Evolutionary conservation across 2,329 filamentous ascomycete genomes (phyloP).

Genomic region (Neofusicoccum kwambonambiense): DNA sequence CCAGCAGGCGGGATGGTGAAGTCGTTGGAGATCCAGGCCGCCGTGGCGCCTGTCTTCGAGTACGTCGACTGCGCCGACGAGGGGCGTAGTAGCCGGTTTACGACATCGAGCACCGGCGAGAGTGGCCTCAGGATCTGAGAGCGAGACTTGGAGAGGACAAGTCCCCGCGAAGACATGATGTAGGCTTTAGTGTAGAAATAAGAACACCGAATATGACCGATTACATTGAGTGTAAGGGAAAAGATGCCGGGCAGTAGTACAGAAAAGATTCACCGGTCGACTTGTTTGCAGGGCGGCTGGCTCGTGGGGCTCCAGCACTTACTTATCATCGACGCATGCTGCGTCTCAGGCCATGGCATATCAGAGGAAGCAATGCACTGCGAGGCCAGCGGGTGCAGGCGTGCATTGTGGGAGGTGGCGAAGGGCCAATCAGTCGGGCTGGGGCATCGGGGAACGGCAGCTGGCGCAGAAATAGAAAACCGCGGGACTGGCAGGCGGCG

Average conservation of each 20-base stretch:
- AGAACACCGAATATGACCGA: conserved; percentile 1
- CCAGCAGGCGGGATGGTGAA: conserved; percentile 20
- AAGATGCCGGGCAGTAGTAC: conserved; percentile 7
- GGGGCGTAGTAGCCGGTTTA: conserved; percentile 11
- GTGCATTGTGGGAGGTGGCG: conserved; percentile 13
- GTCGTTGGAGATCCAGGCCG: conserved; percentile 11
- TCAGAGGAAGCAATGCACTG: conserved; percentile 3
- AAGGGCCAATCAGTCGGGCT: conserved; percentile 13
- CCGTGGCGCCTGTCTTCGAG: conserved; percentile 6
- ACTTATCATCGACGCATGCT: conserved; percentile 18
- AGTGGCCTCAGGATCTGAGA: conserved; percentile 22
- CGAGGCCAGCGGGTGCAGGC: conserved; percentile 14
- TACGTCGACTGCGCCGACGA: conserved; percentile 12
- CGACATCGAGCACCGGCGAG: conserved; percentile 13
- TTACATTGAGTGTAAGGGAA: conserved; percentile 13
- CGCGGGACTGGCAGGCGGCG: neutral
- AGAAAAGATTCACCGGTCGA: neutral
- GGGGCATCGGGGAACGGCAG: conserved; percentile 15
- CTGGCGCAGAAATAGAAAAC: conserved; percentile 6
- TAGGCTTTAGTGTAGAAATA: neutral
- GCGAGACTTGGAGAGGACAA: conserved; percentile 32
- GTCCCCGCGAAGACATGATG: conserved; percentile 12
- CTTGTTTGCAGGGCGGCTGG: conserved; percentile 7
- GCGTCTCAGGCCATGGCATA: conserved; percentile 8
- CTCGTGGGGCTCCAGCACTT: conserved; percentile 16